phyloP scores from a whole-genome alignment of 306 rosid genomes.

The Glycine tomentella region DNA sequence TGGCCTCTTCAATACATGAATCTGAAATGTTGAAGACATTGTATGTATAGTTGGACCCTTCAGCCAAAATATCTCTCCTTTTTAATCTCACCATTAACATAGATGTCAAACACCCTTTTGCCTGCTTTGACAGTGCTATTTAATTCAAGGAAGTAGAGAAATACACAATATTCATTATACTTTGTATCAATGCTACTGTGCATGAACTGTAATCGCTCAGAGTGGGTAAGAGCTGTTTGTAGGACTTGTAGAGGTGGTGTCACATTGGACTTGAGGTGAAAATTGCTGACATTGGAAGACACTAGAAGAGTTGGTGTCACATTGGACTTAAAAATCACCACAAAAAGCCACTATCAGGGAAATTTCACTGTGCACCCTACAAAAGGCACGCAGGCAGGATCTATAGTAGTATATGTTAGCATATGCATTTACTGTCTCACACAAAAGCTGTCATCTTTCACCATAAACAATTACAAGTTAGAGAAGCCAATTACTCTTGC shows the following conservation, averaged over 20 bases:
- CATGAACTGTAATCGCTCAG: conserved; percentile 61
- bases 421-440: conserved; percentile 27
- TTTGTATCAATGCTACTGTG: conserved; percentile 52
- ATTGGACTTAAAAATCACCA: conserved; percentile 39
- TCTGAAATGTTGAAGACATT: conserved; percentile 56
- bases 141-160: conserved; percentile 78
- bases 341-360: no score
- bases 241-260: conserved; percentile 66
- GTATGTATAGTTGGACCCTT: conserved; percentile 66
- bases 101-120: conserved; percentile 76
- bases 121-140: conserved; percentile 53
- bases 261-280: conserved; percentile 44
- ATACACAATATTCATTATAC: conserved; percentile 57
- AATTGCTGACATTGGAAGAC: conserved; percentile 31
- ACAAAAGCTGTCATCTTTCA: no score
- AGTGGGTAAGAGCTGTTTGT: conserved; percentile 67
- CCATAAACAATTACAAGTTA: no score
- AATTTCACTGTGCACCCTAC: no score
- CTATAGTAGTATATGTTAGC: conserved; percentile 41
- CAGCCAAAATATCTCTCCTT: conserved; percentile 49
- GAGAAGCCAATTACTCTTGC: no score
- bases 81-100: conserved; percentile 55
- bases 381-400: conserved; percentile 43
- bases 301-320: conserved; percentile 16
- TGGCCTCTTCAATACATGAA: conserved; percentile 59